phyloP scores from a whole-genome alignment of 352 stramenopile species.

The Phytopythium aichiense region DNA sequence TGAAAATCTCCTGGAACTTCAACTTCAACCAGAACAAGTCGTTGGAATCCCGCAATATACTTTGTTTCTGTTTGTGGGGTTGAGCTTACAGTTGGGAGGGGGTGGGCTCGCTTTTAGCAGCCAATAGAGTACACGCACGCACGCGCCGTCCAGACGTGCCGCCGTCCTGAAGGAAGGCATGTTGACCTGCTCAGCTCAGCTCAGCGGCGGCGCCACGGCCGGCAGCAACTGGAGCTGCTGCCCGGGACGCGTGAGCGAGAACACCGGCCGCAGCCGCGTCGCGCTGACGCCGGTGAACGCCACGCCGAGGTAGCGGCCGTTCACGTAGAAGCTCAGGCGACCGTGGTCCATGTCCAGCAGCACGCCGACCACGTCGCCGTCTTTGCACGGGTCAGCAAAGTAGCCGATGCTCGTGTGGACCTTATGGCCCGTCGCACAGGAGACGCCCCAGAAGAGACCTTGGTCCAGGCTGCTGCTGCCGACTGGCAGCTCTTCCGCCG shows the following conservation, averaged over 20 bases:
- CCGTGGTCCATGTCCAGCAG: constrained; percentile 76
- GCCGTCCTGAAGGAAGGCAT: no score
- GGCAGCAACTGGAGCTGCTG: constrained; percentile 65
- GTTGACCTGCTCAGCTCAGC: constrained; percentile 2
- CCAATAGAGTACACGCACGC: not conserved
- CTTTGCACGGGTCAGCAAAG: constrained; percentile 64
- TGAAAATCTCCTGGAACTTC: not conserved
- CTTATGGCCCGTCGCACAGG: constrained; percentile 74
- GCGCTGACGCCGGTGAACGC: constrained; percentile 59
- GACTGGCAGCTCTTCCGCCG: constrained; percentile 42
- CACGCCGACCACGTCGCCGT: constrained; percentile 71
- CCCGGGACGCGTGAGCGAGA: constrained; percentile 65
- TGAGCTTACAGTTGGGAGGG: not conserved
- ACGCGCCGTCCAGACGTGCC: no score
- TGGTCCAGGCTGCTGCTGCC: constrained; percentile 57
- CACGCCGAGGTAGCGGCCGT: constrained; percentile 67
- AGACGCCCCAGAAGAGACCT: constrained; percentile 72
- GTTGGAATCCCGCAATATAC: not conserved
- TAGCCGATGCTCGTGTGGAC: constrained; percentile 69
- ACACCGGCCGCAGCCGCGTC: constrained; percentile 59
- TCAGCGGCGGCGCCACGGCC: constrained; percentile 44
- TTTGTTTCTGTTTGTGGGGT: not conserved
- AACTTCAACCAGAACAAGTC: not conserved
- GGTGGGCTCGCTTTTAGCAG: not conserved
- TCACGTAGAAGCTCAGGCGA: constrained; percentile 75